Base-by-base conservation (phyloP, 345 rosid species). In the Eucalyptus sp. region DNA sequence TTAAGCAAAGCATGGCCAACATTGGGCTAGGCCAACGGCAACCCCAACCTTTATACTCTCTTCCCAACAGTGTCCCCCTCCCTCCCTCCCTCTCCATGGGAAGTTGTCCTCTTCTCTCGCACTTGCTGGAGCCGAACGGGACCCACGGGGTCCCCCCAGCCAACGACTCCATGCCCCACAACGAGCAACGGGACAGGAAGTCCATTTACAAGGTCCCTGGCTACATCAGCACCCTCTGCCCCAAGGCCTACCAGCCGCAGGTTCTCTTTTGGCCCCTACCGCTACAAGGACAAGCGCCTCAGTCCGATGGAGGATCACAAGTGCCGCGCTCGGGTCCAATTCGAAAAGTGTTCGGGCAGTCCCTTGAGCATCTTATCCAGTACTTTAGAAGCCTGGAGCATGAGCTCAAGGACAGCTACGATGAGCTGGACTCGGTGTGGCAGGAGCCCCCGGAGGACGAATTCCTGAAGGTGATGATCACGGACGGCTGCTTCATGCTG, bases 401-500 rank as follows among this genome's bases (percentile, higher is more conserved):
- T 5, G n/a, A 9, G 12, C 64, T 58, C 64, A 58, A 22, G 64
- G n/a, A 24, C 2, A 58, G 64, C n/a, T 58, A 58, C 64, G n/a
- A 25, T 3, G 1, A 10, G 29, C 64, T 58, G 13, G 79, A 76
- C 10, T 15, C 24, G 76, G 7, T 10, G 5, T 25, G 86, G 86
- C 25, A 84, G 86, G 18, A 11, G 7, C 29, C 24, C 60, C 50
- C 18, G 24, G 87, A 33, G 1, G 33, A 71, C 50, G 0, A 62
- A 31, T 91, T 93, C 86, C 87, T 94, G 88, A 87, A 89, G 86
- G 17, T 94, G 90, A 94, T 93, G 96, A 90, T 93, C 83, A 88
- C 91, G 12, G 96, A 94, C 86, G 94, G 96, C 4, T 94, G 95
- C 68, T 94, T 94, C 90, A 91, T 93, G 94, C 90, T 93, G 31